Evolutionary conservation across 1,139 yeast genomes (phyloP).

Genomic region (Suzukiozyma palmioleophila): DNA sequence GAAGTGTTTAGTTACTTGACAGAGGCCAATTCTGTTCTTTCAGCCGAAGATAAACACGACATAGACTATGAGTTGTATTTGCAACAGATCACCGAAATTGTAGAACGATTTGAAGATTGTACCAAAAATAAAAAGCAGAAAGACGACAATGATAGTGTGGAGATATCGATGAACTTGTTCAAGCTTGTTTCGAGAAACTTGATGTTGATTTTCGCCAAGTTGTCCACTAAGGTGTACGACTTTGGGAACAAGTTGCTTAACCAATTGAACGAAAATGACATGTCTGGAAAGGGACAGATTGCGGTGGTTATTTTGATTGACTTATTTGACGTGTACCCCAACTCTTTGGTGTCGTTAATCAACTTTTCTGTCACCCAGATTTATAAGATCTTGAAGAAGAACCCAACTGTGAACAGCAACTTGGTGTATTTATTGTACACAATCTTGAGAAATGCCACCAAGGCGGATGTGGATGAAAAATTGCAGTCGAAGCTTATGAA

Average conservation of each 20-base stretch:
- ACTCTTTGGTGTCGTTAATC: slow-evolving; percentile 33
- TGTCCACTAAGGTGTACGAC: slow-evolving; percentile 38
- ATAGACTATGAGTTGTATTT: slow-evolving; percentile 15
- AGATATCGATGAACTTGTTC: slow-evolving; percentile 22
- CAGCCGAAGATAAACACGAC: slow-evolving; percentile 8
- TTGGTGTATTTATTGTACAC: slow-evolving; percentile 31
- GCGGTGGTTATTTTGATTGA: slow-evolving; percentile 34
- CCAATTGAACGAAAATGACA: slow-evolving; percentile 19
- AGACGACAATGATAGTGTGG: slow-evolving; percentile 2
- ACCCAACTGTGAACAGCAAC: slow-evolving; percentile 22
- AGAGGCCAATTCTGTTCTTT: slow-evolving; percentile 18
- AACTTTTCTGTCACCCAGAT: slow-evolving; percentile 33
- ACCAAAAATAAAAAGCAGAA: slow-evolving; percentile 13
- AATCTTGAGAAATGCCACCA: slow-evolving; percentile 34
- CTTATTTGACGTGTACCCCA: slow-evolving; percentile 36
- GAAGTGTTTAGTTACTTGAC: slow-evolving; percentile 23
- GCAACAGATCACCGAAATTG: slow-evolving; percentile 14
- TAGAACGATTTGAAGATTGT: slow-evolving; percentile 14
- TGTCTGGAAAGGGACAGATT: slow-evolving; percentile 17
- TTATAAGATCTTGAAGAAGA: slow-evolving; percentile 37
- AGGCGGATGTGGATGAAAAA: slow-evolving; percentile 40
- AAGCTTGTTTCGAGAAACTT: slow-evolving; percentile 29
- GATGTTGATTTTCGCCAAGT: slow-evolving; percentile 23
- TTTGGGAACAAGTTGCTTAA: slow-evolving; percentile 34
- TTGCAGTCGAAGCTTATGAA: slow-evolving; percentile 34